Evolutionary conservation across 2,329 filamentous ascomycete genomes (phyloP).

Genomic region (Penicillium sp.): DNA sequence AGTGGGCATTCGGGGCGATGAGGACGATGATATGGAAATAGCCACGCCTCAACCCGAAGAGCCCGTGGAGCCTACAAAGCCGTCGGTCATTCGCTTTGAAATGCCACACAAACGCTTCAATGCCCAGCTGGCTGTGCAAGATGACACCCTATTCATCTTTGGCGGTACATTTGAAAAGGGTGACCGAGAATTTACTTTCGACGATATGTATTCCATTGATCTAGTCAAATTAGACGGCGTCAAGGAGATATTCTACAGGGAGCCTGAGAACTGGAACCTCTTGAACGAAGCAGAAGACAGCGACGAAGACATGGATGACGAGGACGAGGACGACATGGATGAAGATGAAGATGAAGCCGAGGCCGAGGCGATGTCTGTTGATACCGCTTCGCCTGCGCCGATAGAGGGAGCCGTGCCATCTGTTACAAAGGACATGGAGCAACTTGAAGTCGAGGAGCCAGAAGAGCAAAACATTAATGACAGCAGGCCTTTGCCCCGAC

Average conservation of each 20-base stretch:
- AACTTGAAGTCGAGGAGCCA: slow-evolving; percentile 40
- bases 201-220: slow-evolving; percentile 90
- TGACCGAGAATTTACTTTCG: slow-evolving; percentile 91
- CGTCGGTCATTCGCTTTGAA: slow-evolving; percentile 70
- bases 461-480: slow-evolving; percentile 61
- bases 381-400: slow-evolving; percentile 37
- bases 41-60: slow-evolving; percentile 54
- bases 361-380: slow-evolving; percentile 46
- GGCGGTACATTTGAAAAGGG: slow-evolving; percentile 95
- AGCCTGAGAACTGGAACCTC: slow-evolving; percentile 80
- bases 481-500: slow-evolving; percentile 70
- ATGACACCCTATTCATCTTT: slow-evolving; percentile 89
- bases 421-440: slow-evolving; percentile 38
- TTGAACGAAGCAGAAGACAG: slow-evolving; percentile 58
- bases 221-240: slow-evolving; percentile 94
- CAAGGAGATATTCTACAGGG: slow-evolving; percentile 82
- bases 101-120: slow-evolving; percentile 91
- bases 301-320: slow-evolving; percentile 54
- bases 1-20: slow-evolving; percentile 58
- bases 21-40: slow-evolving; percentile 40
- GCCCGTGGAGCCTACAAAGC: slow-evolving; percentile 52
- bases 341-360: slow-evolving; percentile 39
- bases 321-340: slow-evolving; percentile 45
- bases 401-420: slow-evolving; percentile 40
- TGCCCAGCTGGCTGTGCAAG: slow-evolving; percentile 82